Base-by-base conservation (phyloP, 768 basidiomycete species). In the Macrolepiota albuminosa region DNA sequence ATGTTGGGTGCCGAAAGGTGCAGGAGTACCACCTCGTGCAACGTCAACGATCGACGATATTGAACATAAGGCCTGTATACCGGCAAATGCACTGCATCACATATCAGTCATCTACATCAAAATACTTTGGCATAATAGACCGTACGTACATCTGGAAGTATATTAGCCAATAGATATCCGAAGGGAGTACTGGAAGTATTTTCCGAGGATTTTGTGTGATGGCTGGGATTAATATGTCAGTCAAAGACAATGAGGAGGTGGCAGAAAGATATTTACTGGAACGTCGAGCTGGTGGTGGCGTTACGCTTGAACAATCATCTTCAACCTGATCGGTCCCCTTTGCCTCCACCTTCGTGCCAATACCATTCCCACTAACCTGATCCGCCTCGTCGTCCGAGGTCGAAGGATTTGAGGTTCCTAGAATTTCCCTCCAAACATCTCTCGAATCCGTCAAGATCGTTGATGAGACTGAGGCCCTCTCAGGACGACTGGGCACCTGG, bases 1-100 rank as follows among this genome's bases (percentile, higher is more conserved):
- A 67, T 89, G 84, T 60, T 89, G 87, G 33, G 86, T 82, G 31
- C 86, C 86, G 63, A 89, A 81, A 4, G 86, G 72, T 14, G 78
- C 70, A 2, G 87, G 84, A 26, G 69, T 53, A 50, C 70, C 71
- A 48, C 69, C 68, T 54, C 39, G 71, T 34, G 67, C 75, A 42
- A 84, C 73, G 66, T 87, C 84, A 42, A 85, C 68, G 33, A 85
- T 63, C 1, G 82, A 80, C 6, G 81, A 77, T 57, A 85, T 72
- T 50, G 77, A 76, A 9, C 80, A 74, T 26, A 86, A 73, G 31
- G 78, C 68, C 65, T 86, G 80, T 52, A 78, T 69, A 24, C 72
- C 64, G 16, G 78, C 73, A 70, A 84, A 81, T 62, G 67, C 64
- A 63, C 82, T 79, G 51, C 36, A 26, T n/a, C 13, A 53, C 31